Evolutionary conservation across 1,284 basidiomycete species (phyloP), one percentile per base, ranked within the genome.

Genomic region (Melampsora larici-populina): DNA sequence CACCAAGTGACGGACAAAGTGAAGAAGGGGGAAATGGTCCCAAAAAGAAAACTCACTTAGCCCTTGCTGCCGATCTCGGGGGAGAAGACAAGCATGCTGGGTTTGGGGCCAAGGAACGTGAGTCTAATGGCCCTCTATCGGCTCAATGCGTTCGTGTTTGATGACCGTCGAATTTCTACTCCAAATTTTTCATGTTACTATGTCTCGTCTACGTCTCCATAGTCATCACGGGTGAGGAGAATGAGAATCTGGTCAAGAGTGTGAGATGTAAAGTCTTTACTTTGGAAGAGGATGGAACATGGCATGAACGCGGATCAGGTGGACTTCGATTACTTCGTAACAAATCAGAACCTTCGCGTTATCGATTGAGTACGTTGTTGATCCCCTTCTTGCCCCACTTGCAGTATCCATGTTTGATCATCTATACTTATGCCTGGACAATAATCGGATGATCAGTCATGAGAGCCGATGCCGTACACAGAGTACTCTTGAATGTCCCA

Each of bases 161-260:
- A n/a, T 66, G 46, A 9, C 43, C 48, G 17, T 21, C 26, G 46
- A n/a, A 4, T 33, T 7, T 51, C n/a, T 1, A 15, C 17, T 49
- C 49, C 36, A 46, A 21, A 55, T 13, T 18, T 55, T 6, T 71
- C 21, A n/a, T 62, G n/a, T 36, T 43, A 15, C 21, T 31, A 24
- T 63, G 43, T 46, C n/a, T 62, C n/a, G 58, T n/a, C 1, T 60
- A 60, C 43, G 15, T 5, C 17, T 48, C 24, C n/a, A 40, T 7
- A 77, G 74, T 77, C 11, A 77, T 77, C 26, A 77, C 74, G 2
- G 74, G 74, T 24, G 74, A 77, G 24, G 74, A 77, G 63, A 55
- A 77, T 49, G 74, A 70, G 43, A 55, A 70, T 26, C 40, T 77
- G 29, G 33, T 70, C 60, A 77, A 77, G 26, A 77, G 74, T 48